Conservation (phyloP, 2,329 filamentous ascomycete genomes). For the Monilinia laxa region DNA sequence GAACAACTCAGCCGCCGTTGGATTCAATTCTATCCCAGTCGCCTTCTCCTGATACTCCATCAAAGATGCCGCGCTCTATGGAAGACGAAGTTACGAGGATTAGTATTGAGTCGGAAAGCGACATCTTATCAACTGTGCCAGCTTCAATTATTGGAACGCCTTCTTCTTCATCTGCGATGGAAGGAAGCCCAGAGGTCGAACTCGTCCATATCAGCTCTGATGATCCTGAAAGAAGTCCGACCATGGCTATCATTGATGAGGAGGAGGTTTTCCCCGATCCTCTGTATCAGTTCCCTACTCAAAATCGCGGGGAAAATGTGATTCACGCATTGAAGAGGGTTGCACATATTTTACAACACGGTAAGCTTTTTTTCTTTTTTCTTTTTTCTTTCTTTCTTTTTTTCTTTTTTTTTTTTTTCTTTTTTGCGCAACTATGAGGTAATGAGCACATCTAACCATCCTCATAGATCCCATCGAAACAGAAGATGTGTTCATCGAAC, state of each 20-base stretch:
- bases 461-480: constrained; percentile 46
- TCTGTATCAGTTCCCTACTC: constrained; percentile 49
- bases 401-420: constrained; percentile 19
- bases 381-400: constrained; percentile 20
- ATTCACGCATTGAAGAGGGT: constrained; percentile 31
- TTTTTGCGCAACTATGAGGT: constrained; percentile 8
- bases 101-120: constrained; percentile 39
- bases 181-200: constrained; percentile 39
- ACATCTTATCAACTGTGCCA: constrained; percentile 36
- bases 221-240: constrained; percentile 36
- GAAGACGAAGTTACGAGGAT: constrained; percentile 31
- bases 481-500: constrained; percentile 45
- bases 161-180: constrained; percentile 35
- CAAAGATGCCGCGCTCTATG: constrained; percentile 33
- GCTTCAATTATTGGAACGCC: constrained; percentile 35
- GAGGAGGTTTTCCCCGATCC: constrained; percentile 44
- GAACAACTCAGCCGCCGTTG: constrained; percentile 46
- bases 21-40: constrained; percentile 48
- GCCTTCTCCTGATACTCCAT: constrained; percentile 44
- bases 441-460: constrained; percentile 32
- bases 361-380: constrained; percentile 38
- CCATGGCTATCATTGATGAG: constrained; percentile 37
- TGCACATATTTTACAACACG: constrained; percentile 42
- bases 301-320: constrained; percentile 30
- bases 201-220: constrained; percentile 34